Evolutionary conservation across 108 stramenopile species (phyloP).

Genomic region (Skeletonema grethae): DNA sequence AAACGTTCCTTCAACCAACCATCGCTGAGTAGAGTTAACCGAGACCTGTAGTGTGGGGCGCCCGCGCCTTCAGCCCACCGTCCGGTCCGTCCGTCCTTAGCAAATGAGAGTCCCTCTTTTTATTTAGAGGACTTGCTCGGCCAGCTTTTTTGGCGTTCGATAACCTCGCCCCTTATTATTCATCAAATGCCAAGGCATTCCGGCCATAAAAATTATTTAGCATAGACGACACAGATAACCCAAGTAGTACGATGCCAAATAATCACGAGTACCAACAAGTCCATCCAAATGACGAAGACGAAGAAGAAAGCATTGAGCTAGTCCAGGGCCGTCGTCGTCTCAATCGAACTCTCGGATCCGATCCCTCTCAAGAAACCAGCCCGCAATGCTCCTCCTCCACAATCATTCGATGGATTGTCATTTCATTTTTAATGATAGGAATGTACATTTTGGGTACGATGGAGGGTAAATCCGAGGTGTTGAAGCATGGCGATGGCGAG

Average conservation of each 20-base stretch:
- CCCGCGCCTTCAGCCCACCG: no score
- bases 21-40: no score
- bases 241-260: background rate
- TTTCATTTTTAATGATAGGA: background rate
- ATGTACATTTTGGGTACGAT: conserved; percentile 24
- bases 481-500: background rate
- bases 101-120: no score
- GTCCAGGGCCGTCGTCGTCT: background rate
- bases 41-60: no score
- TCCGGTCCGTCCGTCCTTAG: no score
- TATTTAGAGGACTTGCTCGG: no score
- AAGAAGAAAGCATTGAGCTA: background rate
- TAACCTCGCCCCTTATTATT: no score
- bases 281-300: background rate
- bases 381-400: background rate
- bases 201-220: no score
- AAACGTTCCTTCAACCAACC: no score
- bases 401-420: background rate
- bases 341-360: background rate
- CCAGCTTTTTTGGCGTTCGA: no score
- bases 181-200: no score
- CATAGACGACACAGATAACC: no score
- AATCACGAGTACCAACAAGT: background rate
- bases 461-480: conserved; percentile 6
- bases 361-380: background rate